phyloP scores from a whole-genome alignment of 768 basidiomycete species.

The Rhodocollybia butyracea region DNA sequence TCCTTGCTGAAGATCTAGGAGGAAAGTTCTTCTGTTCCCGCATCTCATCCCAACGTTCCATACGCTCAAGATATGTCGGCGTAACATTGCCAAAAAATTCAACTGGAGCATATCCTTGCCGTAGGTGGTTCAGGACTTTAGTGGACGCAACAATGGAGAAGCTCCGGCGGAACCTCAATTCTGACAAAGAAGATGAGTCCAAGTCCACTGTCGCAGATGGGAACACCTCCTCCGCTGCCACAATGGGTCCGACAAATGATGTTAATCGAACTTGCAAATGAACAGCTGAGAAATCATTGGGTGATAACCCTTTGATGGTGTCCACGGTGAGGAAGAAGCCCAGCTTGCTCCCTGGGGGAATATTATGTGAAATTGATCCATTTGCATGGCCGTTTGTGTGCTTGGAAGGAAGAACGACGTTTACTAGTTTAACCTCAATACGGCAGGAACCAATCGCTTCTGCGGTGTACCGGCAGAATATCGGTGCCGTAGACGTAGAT shows the following conservation, averaged over 20 bases:
- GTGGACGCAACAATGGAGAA: constrained; percentile 76
- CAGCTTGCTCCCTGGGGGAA: constrained; percentile 78
- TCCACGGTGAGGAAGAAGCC: constrained; percentile 85
- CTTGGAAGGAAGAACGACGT: constrained; percentile 59
- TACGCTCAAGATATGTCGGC: constrained; percentile 80
- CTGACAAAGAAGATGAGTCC: constrained; percentile 65
- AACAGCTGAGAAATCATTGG: constrained; percentile 82
- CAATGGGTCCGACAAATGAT: constrained; percentile 72
- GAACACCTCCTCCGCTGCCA: constrained; percentile 78
- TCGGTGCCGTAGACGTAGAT: constrained; percentile 73
- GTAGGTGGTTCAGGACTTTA: constrained; percentile 70
- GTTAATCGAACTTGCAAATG: constrained; percentile 90
- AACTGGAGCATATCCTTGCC: constrained; percentile 77
- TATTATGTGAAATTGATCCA: constrained; percentile 69
- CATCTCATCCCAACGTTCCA: constrained; percentile 94
- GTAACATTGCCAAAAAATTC: constrained; percentile 87
- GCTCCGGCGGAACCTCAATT: constrained; percentile 79
- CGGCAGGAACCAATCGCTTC: constrained; percentile 96
- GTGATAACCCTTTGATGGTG: constrained; percentile 82
- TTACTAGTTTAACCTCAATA: constrained; percentile 78
- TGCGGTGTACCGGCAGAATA: constrained; percentile 91
- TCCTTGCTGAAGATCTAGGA: constrained; percentile 27
- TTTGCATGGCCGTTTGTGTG: constrained; percentile 57
- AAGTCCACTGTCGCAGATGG: constrained; percentile 74
- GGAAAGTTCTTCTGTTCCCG: constrained; percentile 66